Evolutionary conservation across 2,329 filamentous ascomycete species (phyloP).

Genomic region (Ampelomyces quisqualis): DNA sequence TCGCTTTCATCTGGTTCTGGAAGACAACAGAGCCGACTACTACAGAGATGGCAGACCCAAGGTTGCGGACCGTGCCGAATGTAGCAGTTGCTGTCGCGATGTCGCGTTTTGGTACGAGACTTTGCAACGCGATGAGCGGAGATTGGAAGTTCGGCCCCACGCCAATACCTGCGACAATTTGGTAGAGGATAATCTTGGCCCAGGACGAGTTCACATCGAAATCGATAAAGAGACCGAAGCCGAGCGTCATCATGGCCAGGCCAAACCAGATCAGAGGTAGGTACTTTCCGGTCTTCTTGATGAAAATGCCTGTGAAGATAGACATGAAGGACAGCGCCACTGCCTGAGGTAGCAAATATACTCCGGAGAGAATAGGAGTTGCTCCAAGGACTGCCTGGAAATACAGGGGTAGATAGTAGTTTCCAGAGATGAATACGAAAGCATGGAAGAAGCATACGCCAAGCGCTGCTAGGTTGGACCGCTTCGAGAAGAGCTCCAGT

Average conservation of each 20-base stretch:
- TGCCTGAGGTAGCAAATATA: slow-evolving; percentile 72
- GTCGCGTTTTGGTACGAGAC: slow-evolving; percentile 60
- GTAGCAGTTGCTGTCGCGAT: slow-evolving; percentile 69
- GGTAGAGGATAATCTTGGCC: slow-evolving; percentile 45
- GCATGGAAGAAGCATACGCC: slow-evolving; percentile 70
- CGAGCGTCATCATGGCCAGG: slow-evolving; percentile 40
- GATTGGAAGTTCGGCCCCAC: slow-evolving; percentile 69
- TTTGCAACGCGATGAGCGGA: slow-evolving; percentile 68
- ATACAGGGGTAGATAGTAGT: slow-evolving; percentile 82
- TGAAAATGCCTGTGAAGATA: slow-evolving; percentile 55
- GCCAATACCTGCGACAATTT: slow-evolving; percentile 44
- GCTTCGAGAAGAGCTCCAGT: slow-evolving; percentile 65
- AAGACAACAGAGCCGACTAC: slow-evolving; percentile 78
- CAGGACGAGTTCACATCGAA: slow-evolving; percentile 35
- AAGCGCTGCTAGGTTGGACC: slow-evolving; percentile 67
- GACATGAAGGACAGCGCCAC: slow-evolving; percentile 66
- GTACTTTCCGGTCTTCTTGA: slow-evolving; percentile 51
- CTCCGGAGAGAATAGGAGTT: slow-evolving; percentile 68
- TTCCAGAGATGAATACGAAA: slow-evolving; percentile 72
- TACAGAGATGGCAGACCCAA: slow-evolving; percentile 67
- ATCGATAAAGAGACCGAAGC: slow-evolving; percentile 44
- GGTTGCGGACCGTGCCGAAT: slow-evolving; percentile 66
- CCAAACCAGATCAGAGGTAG: slow-evolving; percentile 44
- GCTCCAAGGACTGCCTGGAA: slow-evolving; percentile 74
- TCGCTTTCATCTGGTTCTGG: slow-evolving; percentile 69